Base-by-base conservation (phyloP, 2,329 filamentous ascomycete genomes). In the Cladosporium oxysporum region DNA sequence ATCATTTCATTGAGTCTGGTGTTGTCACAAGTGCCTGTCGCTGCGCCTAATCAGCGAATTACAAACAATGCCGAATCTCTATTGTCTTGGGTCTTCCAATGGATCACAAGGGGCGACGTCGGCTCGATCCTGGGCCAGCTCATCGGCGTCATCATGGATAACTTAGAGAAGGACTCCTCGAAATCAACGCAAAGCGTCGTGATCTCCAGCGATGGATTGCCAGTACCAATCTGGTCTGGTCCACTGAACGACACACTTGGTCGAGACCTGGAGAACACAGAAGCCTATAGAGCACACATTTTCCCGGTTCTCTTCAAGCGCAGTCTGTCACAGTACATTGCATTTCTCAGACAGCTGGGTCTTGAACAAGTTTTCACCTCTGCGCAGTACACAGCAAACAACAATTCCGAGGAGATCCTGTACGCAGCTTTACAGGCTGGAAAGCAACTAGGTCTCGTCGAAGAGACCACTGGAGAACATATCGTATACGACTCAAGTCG, bases 221-320 rank as follows among this genome's bases (percentile, higher is more conserved):
- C 31, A n/a, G 41, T 33, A 18, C 67, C 67, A 57, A 44, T 72
- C 28, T 74, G 71, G 74, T 50, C 66, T 14, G 44, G 74, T 50
- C 70, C 67, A 4, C 47, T 79, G 1, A 58, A 66, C 16, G 26
- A 64, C 1, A 66, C 59, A 33, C 69, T 68, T 21, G 68, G 70
- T 14, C 67, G 69, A 8, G 76, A 76, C 71, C 77, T 76, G 0
- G 76, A 79, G 31, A 71, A 76, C 2, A 73, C 80, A 3, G 71
- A 74, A 47, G 77, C 79, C 53, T 79, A 83, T 65, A 79, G 79
- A 58, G 77, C 79, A 6, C 79, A 84, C 68, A 76, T 84, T 1
- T 79, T 84, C 44, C 82, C 82, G 2, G 77, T 79, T 59, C 76
- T 83, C 33, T 82, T 84, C 72, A 76, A 77, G 50, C 76, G 79